Percentiles rank a stretch among this genome's conserved stretches.
Conservation (phyloP, 208 protist genomes). For the Trypanosoma cruzi region DNA sequence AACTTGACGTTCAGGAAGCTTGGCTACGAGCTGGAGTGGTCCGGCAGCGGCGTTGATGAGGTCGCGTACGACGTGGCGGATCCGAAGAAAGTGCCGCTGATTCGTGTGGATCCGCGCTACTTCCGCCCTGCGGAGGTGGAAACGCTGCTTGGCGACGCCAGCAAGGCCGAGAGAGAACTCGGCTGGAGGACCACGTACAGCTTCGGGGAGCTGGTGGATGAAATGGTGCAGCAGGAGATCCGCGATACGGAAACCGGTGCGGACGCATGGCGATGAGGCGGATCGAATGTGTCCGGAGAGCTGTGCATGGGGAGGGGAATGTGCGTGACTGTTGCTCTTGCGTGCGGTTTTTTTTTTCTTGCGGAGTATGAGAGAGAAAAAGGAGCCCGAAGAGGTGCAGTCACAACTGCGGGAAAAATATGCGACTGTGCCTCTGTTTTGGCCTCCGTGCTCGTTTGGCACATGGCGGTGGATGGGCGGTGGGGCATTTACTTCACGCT, state of each 20-base stretch:
- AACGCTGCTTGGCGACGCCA: constrained; percentile 90
- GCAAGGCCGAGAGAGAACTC: constrained; percentile 88
- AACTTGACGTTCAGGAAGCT: constrained; percentile 72
- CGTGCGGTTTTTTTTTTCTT: constrained; percentile 38
- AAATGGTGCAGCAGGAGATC: constrained; percentile 47
- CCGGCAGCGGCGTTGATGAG: constrained; percentile 87
- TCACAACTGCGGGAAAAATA: too few relatives aligned
- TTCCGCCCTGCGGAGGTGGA: constrained; percentile 97
- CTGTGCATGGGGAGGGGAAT: background rate
- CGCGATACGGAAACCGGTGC: constrained; percentile 28
- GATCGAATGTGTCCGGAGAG: background rate
- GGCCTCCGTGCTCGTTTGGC: background rate
- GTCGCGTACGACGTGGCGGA: constrained; percentile 61
- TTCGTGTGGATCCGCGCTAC: constrained; percentile 81
- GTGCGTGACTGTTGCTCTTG: constrained; percentile 17
- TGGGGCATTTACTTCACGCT: too few relatives aligned
- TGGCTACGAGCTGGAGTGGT: constrained; percentile 71
- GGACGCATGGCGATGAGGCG: constrained; percentile 22
- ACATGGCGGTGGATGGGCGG: too few relatives aligned
- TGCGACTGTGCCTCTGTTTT: constrained; percentile 1
- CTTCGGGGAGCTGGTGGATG: constrained; percentile 53
- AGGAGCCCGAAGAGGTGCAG: too few relatives aligned
- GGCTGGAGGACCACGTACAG: constrained; percentile 59
- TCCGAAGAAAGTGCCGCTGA: constrained; percentile 28
- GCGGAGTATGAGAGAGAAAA: too few relatives aligned